Base-by-base conservation (phyloP, 2,329 filamentous ascomycete genomes). In the Zymoseptoria crescenta region DNA sequence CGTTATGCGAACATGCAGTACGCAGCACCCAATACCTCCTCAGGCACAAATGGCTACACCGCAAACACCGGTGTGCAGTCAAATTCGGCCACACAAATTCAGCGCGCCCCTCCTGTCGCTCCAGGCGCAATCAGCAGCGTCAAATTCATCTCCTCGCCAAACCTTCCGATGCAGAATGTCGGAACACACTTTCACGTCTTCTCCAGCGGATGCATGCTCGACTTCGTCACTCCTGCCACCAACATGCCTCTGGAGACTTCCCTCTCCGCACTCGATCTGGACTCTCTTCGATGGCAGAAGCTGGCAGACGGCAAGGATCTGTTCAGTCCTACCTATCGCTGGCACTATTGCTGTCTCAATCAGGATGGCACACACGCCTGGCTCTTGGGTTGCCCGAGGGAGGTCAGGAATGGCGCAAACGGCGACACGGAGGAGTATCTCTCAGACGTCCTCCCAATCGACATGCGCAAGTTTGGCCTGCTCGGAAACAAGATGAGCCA, bases 341-440 rank as follows among this genome's bases (percentile, higher is more conserved):
- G 94, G 94, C 93, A 97, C 73, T 99, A 99, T 72, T 97, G 94
- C 73, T 96, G 91, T 2, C 88, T 96, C 75, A 95, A 96, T 71
- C 87, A 94, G 61, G 90, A 96, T 68, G 93, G 93, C 5, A 96
- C 94, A 6, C 96, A 96, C 72, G 94, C 91, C 7, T 99, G 94
- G 92, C 80, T 99, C 24, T 81, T 99, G n/a, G 94, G 94, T 8
- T 96, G 91, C 69, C 89, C 89, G 2, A 87, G 89, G 3, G 91
- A 96, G 64, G 77, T 81, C 49, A 84, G 86, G 53, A 87, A 87
- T 48, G 79, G 87, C 16, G 87, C 83, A 1, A 81, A 83, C 13
- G 87, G 85, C 59, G 85, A 84, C 3, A 87, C 60, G 24, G 93
- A 96, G 70, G 93, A 96, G 72, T 95, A 95, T 71, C 81, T 99